Evolutionary conservation across 2,329 filamentous ascomycete species (phyloP), one percentile per base, ranked within the genome.

Genomic region (Corniculantispora saksenae): DNA sequence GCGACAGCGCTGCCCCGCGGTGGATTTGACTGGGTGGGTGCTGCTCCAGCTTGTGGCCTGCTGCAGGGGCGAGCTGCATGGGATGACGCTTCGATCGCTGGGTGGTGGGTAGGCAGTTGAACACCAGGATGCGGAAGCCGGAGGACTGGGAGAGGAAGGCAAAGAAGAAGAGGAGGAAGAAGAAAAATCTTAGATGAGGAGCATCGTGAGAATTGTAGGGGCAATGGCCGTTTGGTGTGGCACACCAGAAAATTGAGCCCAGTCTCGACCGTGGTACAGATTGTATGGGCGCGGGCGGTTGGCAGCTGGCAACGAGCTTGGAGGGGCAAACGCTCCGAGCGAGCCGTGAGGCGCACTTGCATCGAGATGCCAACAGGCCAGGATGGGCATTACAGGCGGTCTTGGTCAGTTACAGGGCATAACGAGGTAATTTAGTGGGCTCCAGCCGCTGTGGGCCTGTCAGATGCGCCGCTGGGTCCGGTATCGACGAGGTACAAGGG

Each of bases 281-380:
- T 47, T 12, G 55, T 17, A 57, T 45, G 40, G 57, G 25, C 40
- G 27, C n/a, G n/a, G n/a, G n/a, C n/a, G n/a, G 23, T 17, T 32
- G 51, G 57, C 58, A 51, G 32, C 17, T 51, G 57, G 51, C n/a
- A 50, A n/a, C 13, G 43, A 19, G 32, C 6, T 32, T 25, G 19
- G 54, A 58, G 61, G 61, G 61, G 54, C 61, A 63, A 63, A 63
- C n/a, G 61, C 51, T 63, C 61, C 61, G 61, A 45, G 23, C 27
- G 3, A 57, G 40, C 61, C 61, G 38, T 27, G 58, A 38, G 55
- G 38, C 27, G 47, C 58, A 61, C 32, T 51, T 51, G 58, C 58
- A 61, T 61, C 58, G 58, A 43, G 27, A 38, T 38, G 35, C 13
- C n/a, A n/a, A n/a, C n/a, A n/a, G n/a, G n/a, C n/a, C n/a, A n/a